A percentile compares a stretch with the other conserved stretches of the same genome.
phyloP scores from a whole-genome alignment of 2,329 filamentous ascomycete genomes.

The Venturia carpophila region DNA sequence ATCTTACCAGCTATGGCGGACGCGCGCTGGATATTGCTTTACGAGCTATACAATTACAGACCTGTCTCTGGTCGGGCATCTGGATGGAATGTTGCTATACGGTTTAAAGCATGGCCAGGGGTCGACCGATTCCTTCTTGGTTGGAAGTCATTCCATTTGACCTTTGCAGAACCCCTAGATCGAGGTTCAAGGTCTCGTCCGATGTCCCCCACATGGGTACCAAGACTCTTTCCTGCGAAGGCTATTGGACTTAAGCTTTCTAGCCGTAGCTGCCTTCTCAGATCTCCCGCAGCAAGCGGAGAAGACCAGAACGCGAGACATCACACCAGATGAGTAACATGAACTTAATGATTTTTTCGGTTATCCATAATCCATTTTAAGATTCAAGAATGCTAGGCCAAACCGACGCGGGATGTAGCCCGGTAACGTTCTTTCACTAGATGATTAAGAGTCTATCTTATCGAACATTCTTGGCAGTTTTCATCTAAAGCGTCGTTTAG shows the following conservation, averaged over 20 bases:
- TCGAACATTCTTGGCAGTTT: neutral
- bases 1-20: neutral
- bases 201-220: neutral
- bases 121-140: neutral
- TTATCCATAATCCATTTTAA: neutral
- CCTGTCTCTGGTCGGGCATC: neutral
- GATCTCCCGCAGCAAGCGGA: neutral
- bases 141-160: neutral
- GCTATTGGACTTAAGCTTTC: neutral
- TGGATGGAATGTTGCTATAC: neutral
- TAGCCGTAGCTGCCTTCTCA: neutral
- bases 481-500: slow-evolving; percentile 7
- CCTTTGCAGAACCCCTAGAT: neutral
- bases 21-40: neutral
- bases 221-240: neutral
- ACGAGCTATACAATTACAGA: neutral
- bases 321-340: neutral
- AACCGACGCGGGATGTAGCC: neutral
- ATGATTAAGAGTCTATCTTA: slow-evolving; percentile 1
- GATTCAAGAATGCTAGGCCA: neutral
- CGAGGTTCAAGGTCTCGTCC: neutral
- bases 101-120: neutral
- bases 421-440: neutral
- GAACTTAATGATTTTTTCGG: neutral
- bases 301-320: neutral